These are phyloP conservation scores for Funneliformis caledonium DNA, from an alignment of 371 early-diverging fungal species.

Conservation along the genomic window DNA sequence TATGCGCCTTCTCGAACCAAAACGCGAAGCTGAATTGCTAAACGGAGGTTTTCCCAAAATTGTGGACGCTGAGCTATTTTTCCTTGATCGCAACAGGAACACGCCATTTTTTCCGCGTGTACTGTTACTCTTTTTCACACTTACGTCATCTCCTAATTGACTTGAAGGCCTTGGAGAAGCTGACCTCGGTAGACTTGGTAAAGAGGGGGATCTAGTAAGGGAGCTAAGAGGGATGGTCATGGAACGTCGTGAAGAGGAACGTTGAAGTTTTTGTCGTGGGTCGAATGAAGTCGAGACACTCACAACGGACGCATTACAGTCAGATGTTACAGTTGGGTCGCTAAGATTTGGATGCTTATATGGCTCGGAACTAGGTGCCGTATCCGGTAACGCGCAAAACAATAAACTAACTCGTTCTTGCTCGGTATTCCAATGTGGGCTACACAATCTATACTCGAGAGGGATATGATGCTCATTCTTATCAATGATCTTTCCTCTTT, in stretches of 20 bases:
- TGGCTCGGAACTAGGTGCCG: slow-evolving; percentile 45
- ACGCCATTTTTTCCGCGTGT: background rate
- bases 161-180: slow-evolving; percentile 10
- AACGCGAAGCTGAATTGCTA: slow-evolving; percentile 1
- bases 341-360: slow-evolving; percentile 13
- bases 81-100: slow-evolving; percentile 19
- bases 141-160: background rate
- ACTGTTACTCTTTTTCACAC: slow-evolving; percentile 25
- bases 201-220: slow-evolving; percentile 27
- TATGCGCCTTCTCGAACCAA: slow-evolving; percentile 25
- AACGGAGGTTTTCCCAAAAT: slow-evolving; percentile 26
- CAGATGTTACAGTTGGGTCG: background rate
- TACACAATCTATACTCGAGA: slow-evolving; percentile 74
- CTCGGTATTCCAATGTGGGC: slow-evolving; percentile 80
- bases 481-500: slow-evolving; percentile 67
- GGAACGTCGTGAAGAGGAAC: background rate
- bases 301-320: background rate
- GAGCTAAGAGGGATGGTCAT: slow-evolving; percentile 37
- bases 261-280: background rate
- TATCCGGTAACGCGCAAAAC: slow-evolving; percentile 59
- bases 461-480: slow-evolving; percentile 65
- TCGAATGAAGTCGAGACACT: background rate
- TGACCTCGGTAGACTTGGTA: slow-evolving; percentile 33
- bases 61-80: slow-evolving; percentile 26
- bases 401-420: slow-evolving; percentile 61